phyloP scores from a whole-genome alignment of 2,329 filamentous ascomycete species.

The Thermothelomyces thermophilus region DNA sequence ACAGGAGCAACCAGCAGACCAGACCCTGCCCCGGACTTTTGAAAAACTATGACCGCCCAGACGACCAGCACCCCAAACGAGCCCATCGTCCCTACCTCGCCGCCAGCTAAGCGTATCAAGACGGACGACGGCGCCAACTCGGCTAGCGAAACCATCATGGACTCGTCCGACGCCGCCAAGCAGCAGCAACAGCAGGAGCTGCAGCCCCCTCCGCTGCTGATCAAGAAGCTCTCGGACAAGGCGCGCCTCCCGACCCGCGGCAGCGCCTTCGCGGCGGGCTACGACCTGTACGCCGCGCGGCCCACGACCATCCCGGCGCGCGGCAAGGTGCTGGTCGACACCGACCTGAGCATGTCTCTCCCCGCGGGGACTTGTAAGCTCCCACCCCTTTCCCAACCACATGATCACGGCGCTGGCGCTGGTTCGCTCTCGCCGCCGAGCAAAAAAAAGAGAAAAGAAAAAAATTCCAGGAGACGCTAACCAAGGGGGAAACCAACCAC shows the following conservation, averaged over 20 bases:
- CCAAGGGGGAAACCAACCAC: too few relatives aligned
- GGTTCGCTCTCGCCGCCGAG: background rate
- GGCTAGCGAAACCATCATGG: conserved; percentile 25
- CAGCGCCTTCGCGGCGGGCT: conserved; percentile 83
- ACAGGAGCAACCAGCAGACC: background rate
- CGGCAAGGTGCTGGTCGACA: conserved; percentile 81
- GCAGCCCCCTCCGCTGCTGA: conserved; percentile 57
- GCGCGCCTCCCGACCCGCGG: conserved; percentile 83
- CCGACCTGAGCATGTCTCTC: conserved; percentile 84
- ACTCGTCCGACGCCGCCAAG: conserved; percentile 27
- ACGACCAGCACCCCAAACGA: conserved; percentile 33
- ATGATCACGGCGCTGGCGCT: too few relatives aligned
- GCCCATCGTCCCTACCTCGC: conserved; percentile 51
- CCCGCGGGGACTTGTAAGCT: conserved; percentile 82
- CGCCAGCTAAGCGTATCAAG: conserved; percentile 75
- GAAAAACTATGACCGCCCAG: conserved; percentile 31
- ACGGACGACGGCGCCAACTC: conserved; percentile 35
- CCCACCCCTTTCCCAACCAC: background rate
- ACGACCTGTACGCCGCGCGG: conserved; percentile 81
- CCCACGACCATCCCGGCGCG: conserved; percentile 70
- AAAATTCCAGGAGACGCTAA: too few relatives aligned
- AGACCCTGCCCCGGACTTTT: too few relatives aligned
- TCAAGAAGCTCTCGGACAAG: conserved; percentile 79
- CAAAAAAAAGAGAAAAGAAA: too few relatives aligned
- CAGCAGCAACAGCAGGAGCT: conserved; percentile 26